Evolutionary conservation across 257 asterid genomes (phyloP), one percentile per base, ranked within the genome.

Genomic region (Nicotiana benthamiana): DNA sequence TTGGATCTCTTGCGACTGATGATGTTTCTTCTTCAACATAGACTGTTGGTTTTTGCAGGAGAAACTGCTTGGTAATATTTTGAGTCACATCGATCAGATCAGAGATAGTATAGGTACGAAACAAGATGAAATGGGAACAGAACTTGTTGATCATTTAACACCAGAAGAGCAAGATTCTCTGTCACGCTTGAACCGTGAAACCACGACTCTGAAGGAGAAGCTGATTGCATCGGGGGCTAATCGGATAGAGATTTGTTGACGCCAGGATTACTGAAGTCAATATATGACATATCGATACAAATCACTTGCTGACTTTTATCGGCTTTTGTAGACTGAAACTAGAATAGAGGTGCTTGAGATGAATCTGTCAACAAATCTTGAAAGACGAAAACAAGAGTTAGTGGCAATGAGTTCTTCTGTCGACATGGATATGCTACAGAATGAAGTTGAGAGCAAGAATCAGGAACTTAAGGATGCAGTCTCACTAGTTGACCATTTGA

Each of bases 101-200:
- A 89, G 88, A 85, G 88, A 97, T 87, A 96, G 89, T 86, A 89
- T 96, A 81, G 84, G 92, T 48, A 88, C 83, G 94, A 96, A 96
- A 84, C 89, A 81, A 82, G 96, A 89, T 84, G 99, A 96, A 86
- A 92, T 91, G 99, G 94, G 94, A 64, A 93, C 99, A 32, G 98
- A 96, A n/a, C 97, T 96, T 75, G 98, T 96, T 83, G 97, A 96
- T 88, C 98, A 96, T 92, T 88, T 96, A 90, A 91, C 97, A 52
- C 89, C 88, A 2, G 98, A 90, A 85, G 99, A 96, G 90, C 92
- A 90, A 83, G 96, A 88, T 81, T 84, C 88, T 27, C 90, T 96
- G 65, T 90, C 99, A 80, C 92, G 93, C 82, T 86, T 96, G 87
- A 90, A 93, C 84, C 98, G 97, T 82, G 97, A 94, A 86, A 93